Conservation (phyloP, 805 yeast genomes). For the Myxozyma melibiosi region DNA sequence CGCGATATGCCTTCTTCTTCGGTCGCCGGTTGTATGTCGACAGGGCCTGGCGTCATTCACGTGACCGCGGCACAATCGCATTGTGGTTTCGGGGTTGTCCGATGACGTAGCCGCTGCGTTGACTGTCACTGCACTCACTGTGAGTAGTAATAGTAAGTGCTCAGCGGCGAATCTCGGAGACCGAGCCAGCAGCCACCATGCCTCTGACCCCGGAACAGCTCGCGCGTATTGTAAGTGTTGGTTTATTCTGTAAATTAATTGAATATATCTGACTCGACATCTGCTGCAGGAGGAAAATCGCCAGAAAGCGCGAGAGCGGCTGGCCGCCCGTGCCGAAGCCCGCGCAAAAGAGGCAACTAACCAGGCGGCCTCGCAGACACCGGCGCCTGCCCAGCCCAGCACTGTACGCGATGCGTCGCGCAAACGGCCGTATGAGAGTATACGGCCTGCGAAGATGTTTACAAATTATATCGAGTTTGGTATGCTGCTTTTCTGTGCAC, state of each 20-base stretch:
- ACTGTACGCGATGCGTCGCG: conserved; percentile 27
- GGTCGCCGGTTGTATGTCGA: too few species aligned
- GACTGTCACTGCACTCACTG: too few species aligned
- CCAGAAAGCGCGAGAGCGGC: conserved; percentile 30
- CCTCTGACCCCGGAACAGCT: conserved; percentile 30
- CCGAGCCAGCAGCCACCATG: too few species aligned
- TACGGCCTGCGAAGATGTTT: conserved; percentile 38
- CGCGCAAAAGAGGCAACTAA: conserved; percentile 25
- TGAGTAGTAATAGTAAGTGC: too few species aligned
- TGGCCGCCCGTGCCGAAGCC: conserved; percentile 29
- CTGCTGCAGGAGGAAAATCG: conserved; percentile 30
- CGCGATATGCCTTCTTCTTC: too few species aligned
- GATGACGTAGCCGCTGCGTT: too few species aligned
- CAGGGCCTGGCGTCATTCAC: too few species aligned
- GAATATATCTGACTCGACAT: not conserved
- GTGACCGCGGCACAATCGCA: too few species aligned
- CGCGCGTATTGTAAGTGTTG: conserved; percentile 27
- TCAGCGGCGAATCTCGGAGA: too few species aligned
- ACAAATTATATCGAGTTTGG: conserved; percentile 46
- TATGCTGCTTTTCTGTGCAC: conserved; percentile 3
- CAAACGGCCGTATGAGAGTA: conserved; percentile 32
- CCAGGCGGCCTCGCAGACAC: conserved; percentile 9
- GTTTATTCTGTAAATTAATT: not conserved
- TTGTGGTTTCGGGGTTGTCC: too few species aligned
- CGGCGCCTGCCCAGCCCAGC: not conserved